These are phyloP conservation scores for Yamadazyma spencermartinsiae DNA, from an alignment of 1,139 yeast species.

Conservation along the genomic window DNA sequence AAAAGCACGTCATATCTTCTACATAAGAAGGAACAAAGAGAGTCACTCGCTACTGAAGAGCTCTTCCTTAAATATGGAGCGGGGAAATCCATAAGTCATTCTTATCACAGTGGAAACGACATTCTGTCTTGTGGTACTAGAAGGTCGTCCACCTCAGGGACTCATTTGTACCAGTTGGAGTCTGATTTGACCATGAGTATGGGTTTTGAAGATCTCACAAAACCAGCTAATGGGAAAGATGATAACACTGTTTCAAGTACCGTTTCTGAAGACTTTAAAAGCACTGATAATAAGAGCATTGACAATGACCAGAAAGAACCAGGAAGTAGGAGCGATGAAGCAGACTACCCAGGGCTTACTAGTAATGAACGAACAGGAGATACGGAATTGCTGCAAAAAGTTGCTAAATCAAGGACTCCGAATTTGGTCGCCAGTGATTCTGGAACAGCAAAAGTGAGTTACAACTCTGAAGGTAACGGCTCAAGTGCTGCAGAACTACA, in stretches of 20 bases:
- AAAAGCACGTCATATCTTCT: conserved; percentile 2
- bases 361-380: neutral
- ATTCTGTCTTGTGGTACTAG: neutral
- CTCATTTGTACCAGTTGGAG: neutral
- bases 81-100: neutral
- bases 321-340: too few species aligned
- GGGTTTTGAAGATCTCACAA: neutral
- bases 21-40: neutral
- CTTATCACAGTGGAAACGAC: neutral
- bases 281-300: neutral
- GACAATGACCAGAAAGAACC: neutral
- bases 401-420: too few species aligned
- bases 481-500: too few species aligned
- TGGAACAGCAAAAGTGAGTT: too few species aligned
- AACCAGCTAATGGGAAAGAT: neutral
- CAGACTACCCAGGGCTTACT: too few species aligned
- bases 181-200: neutral
- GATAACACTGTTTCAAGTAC: neutral
- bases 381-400: too few species aligned
- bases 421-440: too few species aligned
- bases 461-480: too few species aligned
- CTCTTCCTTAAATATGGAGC: neutral
- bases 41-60: conserved; percentile 1
- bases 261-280: neutral
- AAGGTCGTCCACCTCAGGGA: neutral